These are phyloP conservation scores for Lasiodiplodia hormozganensis DNA, from an alignment of 2,329 filamentous ascomycete species.

Conservation along the genomic window DNA sequence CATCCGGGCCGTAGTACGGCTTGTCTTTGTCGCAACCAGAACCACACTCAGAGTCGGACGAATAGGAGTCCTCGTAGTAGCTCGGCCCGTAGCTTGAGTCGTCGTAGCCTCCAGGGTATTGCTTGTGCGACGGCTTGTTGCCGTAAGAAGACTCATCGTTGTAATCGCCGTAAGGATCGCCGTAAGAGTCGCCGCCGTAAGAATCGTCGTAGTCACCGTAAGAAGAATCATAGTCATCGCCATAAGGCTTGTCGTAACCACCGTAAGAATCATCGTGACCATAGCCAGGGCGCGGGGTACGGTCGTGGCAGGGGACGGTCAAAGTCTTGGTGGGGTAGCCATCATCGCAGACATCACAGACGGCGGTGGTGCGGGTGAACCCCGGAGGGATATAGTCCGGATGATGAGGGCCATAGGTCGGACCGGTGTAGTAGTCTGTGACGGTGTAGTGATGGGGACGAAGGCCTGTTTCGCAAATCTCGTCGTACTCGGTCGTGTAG, in stretches of 20 bases:
- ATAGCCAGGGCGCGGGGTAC: background rate
- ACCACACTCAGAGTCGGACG: no score
- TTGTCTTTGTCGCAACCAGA: no score
- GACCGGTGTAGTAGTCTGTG: background rate
- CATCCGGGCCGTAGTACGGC: no score
- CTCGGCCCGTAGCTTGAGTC: background rate
- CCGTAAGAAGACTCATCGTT: background rate
- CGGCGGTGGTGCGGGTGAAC: background rate
- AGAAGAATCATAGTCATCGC: background rate
- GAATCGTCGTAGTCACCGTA: background rate
- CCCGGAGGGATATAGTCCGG: slow-evolving; percentile 1
- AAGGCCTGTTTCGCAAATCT: slow-evolving; percentile 3
- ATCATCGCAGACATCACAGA: background rate
- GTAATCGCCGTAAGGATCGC: background rate
- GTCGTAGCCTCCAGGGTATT: background rate
- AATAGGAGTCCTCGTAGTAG: no score
- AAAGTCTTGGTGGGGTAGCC: background rate
- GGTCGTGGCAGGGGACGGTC: slow-evolving; percentile 4
- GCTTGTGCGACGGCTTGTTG: background rate
- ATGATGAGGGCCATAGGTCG: background rate
- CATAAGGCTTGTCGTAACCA: background rate
- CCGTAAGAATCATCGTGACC: background rate
- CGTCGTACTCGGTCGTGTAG: slow-evolving; percentile 14
- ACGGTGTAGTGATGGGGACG: background rate
- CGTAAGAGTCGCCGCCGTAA: background rate